Evolutionary conservation across 2,329 filamentous ascomycete species (phyloP), one percentile per base, ranked within the genome.

Genomic region (Trichophyton simii): DNA sequence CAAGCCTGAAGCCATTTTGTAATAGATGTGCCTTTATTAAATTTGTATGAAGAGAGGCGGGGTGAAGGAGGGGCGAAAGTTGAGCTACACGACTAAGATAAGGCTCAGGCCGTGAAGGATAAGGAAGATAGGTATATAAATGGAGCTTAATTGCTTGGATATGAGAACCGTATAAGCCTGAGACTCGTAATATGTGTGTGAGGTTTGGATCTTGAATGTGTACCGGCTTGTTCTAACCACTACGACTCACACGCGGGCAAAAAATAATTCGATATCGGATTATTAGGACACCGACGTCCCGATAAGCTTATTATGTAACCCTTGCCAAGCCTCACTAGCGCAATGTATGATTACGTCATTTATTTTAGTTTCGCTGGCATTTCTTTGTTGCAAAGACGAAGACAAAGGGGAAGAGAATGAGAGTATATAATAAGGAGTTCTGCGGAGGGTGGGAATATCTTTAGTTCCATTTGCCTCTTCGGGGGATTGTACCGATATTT

Each of bases 1-100:
- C 46, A 52, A 38, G 25, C 55, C 22, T 60, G 34, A 25, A 22
- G 62, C 57, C 62, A 63, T 63, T 28, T 58, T 57, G 11, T 18
- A n/a, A 36, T 57, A 36, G 20, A 38, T 52, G 46, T 11, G 6
- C 7, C 52, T 52, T 20, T 18, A 55, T 2, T 38, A 13, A 55
- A 31, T n/a, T 28, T 44, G 20, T 13, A 22, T 7, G 34, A 9
- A 13, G 31, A 36, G 31, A 31, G 55, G 55, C 20, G 55, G 55
- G 55, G 55, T 25, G 28, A 42, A 44, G 55, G 34, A 44, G 36
- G 55, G 55, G 55, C 25, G 18, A 34, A 58, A 42, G 6, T 36
- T 58, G 20, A 13, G 20, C 9, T 9, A 6, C 25, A 13, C 20
- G 20, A 15, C 13, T 9, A 25, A 28, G 20, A 6, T 31, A 9